A percentile compares a stretch with the other conserved stretches of the same genome.
Conservation (phyloP, 257 asterid species). For the Solanum peruvianum region DNA sequence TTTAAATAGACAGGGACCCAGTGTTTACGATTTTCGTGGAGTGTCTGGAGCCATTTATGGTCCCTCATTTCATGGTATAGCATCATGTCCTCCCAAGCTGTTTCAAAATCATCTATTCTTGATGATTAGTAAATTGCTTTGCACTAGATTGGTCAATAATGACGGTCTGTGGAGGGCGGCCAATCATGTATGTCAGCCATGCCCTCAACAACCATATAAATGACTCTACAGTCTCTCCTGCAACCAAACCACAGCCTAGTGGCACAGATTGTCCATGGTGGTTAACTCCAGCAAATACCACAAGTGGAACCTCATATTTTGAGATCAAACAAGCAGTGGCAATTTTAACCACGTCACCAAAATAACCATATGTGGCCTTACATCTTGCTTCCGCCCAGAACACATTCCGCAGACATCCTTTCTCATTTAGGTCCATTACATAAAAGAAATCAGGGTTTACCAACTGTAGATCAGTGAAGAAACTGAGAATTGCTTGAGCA, state of each 20-base stretch:
- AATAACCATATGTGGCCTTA: constrained; percentile 39
- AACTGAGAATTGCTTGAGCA: constrained; percentile 27
- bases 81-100: constrained; percentile 40
- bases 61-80: constrained; percentile 14
- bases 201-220: constrained; percentile 48
- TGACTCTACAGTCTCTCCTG: constrained; percentile 29
- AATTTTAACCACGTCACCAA: constrained; percentile 31
- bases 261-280: constrained; percentile 41
- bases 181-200: constrained; percentile 58
- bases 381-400: constrained; percentile 46
- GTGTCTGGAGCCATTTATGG: constrained; percentile 27
- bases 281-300: constrained; percentile 38
- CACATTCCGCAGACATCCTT: constrained; percentile 36
- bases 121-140: constrained; percentile 23
- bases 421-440: constrained; percentile 44
- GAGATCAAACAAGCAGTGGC: constrained; percentile 26
- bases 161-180: constrained; percentile 41
- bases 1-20: constrained; percentile 53
- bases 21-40: constrained; percentile 39
- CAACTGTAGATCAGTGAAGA: constrained; percentile 42
- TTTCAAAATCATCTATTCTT: constrained; percentile 36
- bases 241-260: constrained; percentile 51
- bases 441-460: constrained; percentile 41
- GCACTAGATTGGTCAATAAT: constrained; percentile 17
- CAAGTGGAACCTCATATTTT: constrained; percentile 42